Conservation (phyloP, 2,329 filamentous ascomycete genomes). For the Fusarium sp. region DNA sequence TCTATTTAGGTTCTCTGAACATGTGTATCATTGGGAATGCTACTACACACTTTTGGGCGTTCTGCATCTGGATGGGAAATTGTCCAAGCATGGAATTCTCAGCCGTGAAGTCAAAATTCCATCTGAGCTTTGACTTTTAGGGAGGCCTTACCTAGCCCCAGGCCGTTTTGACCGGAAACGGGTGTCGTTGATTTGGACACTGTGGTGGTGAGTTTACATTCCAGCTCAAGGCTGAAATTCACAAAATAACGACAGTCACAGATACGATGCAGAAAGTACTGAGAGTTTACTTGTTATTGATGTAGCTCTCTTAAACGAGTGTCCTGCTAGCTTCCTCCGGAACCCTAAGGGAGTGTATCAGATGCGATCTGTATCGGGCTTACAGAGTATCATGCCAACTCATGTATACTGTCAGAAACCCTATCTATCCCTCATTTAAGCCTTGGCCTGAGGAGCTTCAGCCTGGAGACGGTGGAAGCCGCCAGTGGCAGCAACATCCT, state of each 20-base stretch:
- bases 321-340: constrained; percentile 20
- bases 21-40: background rate
- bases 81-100: background rate
- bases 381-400: background rate
- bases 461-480: constrained; percentile 69
- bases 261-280: background rate
- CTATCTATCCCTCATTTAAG: background rate
- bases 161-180: constrained; percentile 8
- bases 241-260: background rate
- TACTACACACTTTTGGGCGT: background rate
- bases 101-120: background rate
- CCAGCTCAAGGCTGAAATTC: background rate
- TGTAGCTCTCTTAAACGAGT: constrained; percentile 19
- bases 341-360: constrained; percentile 30
- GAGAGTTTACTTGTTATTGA: constrained; percentile 25
- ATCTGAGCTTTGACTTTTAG: background rate
- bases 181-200: background rate
- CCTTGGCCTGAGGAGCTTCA: constrained; percentile 38
- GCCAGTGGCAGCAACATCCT: constrained; percentile 73
- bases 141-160: background rate
- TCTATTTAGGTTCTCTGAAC: background rate
- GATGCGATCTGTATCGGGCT: constrained; percentile 18
- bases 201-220: constrained; percentile 1
- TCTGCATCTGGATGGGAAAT: background rate
- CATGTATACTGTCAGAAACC: background rate